Evolutionary conservation across 257 asterid genomes (phyloP), one percentile per base, ranked within the genome.

Genomic region (Plectranthus barbatus): DNA sequence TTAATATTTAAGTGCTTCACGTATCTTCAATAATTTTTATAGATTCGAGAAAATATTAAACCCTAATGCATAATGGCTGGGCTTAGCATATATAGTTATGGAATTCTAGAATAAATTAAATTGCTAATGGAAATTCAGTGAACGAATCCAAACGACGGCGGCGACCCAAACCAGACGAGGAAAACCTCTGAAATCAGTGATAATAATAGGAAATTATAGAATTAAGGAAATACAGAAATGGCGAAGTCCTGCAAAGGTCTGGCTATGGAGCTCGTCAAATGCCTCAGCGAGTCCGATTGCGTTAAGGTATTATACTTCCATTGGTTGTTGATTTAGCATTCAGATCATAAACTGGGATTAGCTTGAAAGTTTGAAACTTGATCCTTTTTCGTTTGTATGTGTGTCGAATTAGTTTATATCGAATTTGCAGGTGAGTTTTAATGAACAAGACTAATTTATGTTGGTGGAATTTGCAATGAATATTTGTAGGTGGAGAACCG

Each of bases 171-270:
- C 36, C 36, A 31, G 36, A 4, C 36, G 36, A 31, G 5, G 44
- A 37, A 37, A 37, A 37, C 44, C 44, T 6, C 44, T 9, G 13
- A 37, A 9, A 37, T 37, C 6, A 31, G 6, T 31, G n/a, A n/a
- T n/a, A 31, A 31, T 4, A 31, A 49, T 33, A 15, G 40, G 44
- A 3, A 66, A 39, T n/a, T 24, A 33, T 11, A 46, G 40, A 46
- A 17, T 41, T 53, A 24, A 53, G 65, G 15, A 7, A 20, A 9
- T 29, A 1, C 47, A 56, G 60, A 72, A 70, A 92, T 92, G 99
- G 72, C 97, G 69, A 92, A 92, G 72, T 92, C 95, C 52, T 92
- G 97, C 77, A 89, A 92, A 69, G 97, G 99, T 66, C 87, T 89
- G 56, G 99, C 99, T 31, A 56, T 15, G 76, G 97, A 92, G 53